Conservation (phyloP, 805 yeast genomes). For the Cyberlindnera mycetangii region DNA sequence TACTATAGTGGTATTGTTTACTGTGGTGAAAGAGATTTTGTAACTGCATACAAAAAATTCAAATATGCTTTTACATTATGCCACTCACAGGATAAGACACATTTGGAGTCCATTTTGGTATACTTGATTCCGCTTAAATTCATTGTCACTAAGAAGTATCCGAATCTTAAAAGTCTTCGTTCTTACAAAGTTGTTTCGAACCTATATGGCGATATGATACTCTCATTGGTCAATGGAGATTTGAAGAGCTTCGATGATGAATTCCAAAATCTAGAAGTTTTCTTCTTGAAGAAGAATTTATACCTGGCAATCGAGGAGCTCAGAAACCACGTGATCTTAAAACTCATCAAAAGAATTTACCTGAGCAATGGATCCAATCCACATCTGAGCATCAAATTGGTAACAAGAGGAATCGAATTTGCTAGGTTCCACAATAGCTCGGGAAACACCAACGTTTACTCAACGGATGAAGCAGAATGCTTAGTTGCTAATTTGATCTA, state of each 20-base stretch:
- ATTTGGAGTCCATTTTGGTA: constrained; percentile 42
- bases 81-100: constrained; percentile 16
- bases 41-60: constrained; percentile 48
- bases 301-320: constrained; percentile 58
- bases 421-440: constrained; percentile 26
- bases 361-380: constrained; percentile 25
- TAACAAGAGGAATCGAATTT: constrained; percentile 42
- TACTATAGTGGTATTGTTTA: constrained; percentile 69
- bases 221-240: constrained; percentile 48
- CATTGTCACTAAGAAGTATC: constrained; percentile 45
- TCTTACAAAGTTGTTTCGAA: constrained; percentile 44
- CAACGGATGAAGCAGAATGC: constrained; percentile 61
- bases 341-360: constrained; percentile 42
- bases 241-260: constrained; percentile 46
- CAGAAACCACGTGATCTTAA: constrained; percentile 47
- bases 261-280: constrained; percentile 41
- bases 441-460: constrained; percentile 17
- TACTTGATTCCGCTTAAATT: constrained; percentile 64
- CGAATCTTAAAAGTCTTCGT: constrained; percentile 39
- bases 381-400: constrained; percentile 37
- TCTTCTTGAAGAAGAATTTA: constrained; percentile 56
- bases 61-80: constrained; percentile 39
- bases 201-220: constrained; percentile 31
- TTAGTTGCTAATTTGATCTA: constrained; percentile 62
- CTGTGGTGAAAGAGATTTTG: constrained; percentile 61